Percentiles rank a stretch among this genome's conserved stretches.
Evolutionary conservation across 2,329 filamentous ascomycete species (phyloP).

Genomic region (Monilinia aucupariae): DNA sequence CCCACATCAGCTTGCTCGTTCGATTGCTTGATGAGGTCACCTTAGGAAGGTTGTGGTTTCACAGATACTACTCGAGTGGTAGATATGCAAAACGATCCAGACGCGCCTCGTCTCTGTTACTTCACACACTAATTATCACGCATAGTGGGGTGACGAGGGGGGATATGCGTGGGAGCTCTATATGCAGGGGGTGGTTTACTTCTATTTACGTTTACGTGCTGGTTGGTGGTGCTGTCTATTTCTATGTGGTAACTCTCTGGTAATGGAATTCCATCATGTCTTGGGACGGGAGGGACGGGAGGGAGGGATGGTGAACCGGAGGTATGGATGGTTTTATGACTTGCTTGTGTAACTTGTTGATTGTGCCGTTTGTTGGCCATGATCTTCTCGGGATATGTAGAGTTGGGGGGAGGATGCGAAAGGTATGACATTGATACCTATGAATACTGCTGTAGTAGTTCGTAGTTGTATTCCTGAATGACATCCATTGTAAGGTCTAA

Average conservation of each 20-base stretch:
- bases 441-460: neutral
- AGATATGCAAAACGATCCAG: neutral
- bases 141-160: neutral
- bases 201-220: neutral
- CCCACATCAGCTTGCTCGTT: neutral
- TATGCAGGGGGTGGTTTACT: neutral
- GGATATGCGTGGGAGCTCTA: neutral
- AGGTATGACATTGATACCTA: no score
- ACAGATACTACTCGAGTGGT: no score
- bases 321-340: neutral
- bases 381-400: neutral
- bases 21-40: neutral
- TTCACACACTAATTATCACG: no score
- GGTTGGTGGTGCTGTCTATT: neutral
- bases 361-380: neutral
- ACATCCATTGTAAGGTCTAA: neutral
- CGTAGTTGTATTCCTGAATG: neutral
- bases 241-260: slow-evolving; percentile 11
- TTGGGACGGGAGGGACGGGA: neutral
- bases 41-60: no score
- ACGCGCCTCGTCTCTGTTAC: neutral
- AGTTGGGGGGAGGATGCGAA: neutral
- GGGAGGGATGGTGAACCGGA: neutral
- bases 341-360: neutral
- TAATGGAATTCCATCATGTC: neutral